Percentiles rank a stretch among this genome's conserved stretches.
Conservation (phyloP, 371 early-diverging fungal species). For the Lichtheimia corymbifera region DNA sequence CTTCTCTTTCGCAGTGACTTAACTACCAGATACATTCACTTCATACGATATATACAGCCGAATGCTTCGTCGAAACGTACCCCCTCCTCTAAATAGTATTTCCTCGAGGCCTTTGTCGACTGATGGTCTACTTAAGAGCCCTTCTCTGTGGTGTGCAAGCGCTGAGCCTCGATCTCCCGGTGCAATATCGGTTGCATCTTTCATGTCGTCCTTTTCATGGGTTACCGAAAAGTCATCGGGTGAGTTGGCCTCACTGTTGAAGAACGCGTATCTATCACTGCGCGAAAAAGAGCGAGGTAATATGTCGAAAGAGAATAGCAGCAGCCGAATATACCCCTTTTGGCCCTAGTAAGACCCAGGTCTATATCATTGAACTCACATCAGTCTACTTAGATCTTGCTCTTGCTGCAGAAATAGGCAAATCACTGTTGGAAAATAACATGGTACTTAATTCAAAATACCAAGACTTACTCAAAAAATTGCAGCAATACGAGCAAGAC, state of each 20-base stretch:
- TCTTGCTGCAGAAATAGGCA: constrained; percentile 61
- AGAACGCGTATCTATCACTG: constrained; percentile 37
- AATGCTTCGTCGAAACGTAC: constrained; percentile 16
- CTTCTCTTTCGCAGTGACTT: background rate
- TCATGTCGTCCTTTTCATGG: constrained; percentile 42
- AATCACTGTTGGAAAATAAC: constrained; percentile 57
- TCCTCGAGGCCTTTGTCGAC: constrained; percentile 1
- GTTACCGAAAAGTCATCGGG: constrained; percentile 45
- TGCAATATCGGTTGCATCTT: constrained; percentile 32
- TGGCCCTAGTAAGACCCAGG: too few species aligned
- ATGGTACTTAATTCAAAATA: constrained; percentile 49
- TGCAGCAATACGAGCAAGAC: constrained; percentile 11
- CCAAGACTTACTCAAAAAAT: constrained; percentile 44
- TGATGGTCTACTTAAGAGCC: background rate
- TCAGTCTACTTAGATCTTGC: constrained; percentile 38
- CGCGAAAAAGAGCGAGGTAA: constrained; percentile 46
- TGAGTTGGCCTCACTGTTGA: constrained; percentile 35
- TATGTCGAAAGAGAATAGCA: too few species aligned
- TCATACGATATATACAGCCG: background rate
- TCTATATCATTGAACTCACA: too few species aligned
- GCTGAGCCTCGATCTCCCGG: constrained; percentile 22
- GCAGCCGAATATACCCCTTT: too few species aligned
- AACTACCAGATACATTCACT: background rate
- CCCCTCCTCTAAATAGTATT: constrained; percentile 5
- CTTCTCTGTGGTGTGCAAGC: background rate